phyloP scores from a whole-genome alignment of 2,329 filamentous ascomycete genomes.

The Colletotrichum gigasporum region DNA sequence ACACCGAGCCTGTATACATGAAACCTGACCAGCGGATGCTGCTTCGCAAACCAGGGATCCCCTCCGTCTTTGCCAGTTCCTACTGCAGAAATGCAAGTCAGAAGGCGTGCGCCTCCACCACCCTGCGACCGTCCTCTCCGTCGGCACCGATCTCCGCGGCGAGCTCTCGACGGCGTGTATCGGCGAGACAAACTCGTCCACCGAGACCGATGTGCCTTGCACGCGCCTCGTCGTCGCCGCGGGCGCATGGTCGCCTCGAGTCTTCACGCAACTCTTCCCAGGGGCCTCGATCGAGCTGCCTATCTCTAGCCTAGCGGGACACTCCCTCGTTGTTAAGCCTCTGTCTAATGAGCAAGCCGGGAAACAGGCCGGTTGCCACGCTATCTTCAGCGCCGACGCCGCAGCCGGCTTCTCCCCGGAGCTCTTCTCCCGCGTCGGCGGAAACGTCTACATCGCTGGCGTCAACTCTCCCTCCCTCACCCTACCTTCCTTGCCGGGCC shows the following conservation, averaged over 20 bases:
- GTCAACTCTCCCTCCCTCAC: constrained; percentile 70
- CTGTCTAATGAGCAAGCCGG: constrained; percentile 55
- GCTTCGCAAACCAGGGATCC: constrained; percentile 66
- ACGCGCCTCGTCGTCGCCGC: constrained; percentile 72
- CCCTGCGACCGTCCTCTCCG: constrained; percentile 64
- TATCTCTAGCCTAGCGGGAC: constrained; percentile 72
- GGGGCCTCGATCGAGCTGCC: constrained; percentile 61
- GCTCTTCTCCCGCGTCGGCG: constrained; percentile 72
- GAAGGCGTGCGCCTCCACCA: constrained; percentile 74
- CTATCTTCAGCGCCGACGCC: constrained; percentile 71
- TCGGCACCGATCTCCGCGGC: constrained; percentile 60
- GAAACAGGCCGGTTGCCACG: constrained; percentile 65
- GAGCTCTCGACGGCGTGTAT: constrained; percentile 63
- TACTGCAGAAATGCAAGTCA: constrained; percentile 65
- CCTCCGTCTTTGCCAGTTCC: constrained; percentile 69
- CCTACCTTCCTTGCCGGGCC: constrained; percentile 65
- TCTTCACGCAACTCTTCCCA: constrained; percentile 74
- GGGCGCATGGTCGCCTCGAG: constrained; percentile 75
- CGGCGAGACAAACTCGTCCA: constrained; percentile 50
- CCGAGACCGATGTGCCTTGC: constrained; percentile 66
- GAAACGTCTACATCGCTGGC: constrained; percentile 78
- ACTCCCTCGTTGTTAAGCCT: constrained; percentile 74
- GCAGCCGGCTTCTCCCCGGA: constrained; percentile 74
- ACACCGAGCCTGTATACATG: not conserved
- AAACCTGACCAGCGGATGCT: not conserved